phyloP scores from a whole-genome alignment of 768 basidiomycete genomes.

The Rhizopogon salebrosus region DNA sequence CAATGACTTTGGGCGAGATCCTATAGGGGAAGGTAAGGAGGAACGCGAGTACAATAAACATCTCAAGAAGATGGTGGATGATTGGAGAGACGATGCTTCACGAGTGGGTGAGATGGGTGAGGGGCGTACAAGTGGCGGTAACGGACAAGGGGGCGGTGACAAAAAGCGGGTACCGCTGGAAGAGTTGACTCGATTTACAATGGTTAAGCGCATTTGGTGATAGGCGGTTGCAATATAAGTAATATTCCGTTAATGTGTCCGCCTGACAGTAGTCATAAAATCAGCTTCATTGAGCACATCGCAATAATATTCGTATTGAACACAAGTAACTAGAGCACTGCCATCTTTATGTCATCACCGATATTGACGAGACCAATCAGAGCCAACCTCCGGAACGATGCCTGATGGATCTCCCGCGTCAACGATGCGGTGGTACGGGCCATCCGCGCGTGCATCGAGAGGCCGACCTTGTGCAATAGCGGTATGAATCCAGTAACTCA shows the following conservation, averaged over 20 bases:
- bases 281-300: too few relatives aligned
- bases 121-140: conserved; percentile 18
- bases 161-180: conserved; percentile 67
- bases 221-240: not conserved
- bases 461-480: conserved; percentile 5
- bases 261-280: not conserved
- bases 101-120: conserved; percentile 73
- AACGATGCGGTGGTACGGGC: conserved; percentile 2
- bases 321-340: not conserved
- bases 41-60: conserved; percentile 87
- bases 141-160: conserved; percentile 18
- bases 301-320: too few relatives aligned
- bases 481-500: not conserved
- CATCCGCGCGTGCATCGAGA: conserved; percentile 7
- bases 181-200: conserved; percentile 89
- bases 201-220: conserved; percentile 89
- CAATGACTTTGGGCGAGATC: conserved; percentile 87
- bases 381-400: conserved; percentile 2
- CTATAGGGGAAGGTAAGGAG: conserved; percentile 85
- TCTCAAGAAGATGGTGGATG: conserved; percentile 66
- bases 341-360: not conserved
- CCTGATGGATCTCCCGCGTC: not conserved
- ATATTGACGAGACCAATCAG: not conserved
- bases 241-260: not conserved
- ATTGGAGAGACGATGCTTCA: conserved; percentile 62